Base-by-base conservation (phyloP, 2,329 filamentous ascomycete species). In the Pezicula radicicola region DNA sequence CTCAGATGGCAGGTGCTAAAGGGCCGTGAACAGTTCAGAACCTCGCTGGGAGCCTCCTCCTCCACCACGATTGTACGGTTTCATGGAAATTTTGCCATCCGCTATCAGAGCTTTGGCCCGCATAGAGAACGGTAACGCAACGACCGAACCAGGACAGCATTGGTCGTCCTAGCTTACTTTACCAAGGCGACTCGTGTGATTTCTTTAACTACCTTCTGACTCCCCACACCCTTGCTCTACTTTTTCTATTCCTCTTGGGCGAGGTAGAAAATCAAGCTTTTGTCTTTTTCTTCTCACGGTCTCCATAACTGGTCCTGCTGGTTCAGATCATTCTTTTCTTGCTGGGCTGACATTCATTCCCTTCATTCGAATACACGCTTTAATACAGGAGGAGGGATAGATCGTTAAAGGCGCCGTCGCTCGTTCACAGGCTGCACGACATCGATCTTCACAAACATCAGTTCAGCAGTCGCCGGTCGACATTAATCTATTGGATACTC, bases 281-380 rank as follows among this genome's bases (percentile, higher is more conserved):
- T 60, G 62, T 56, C 62, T 58, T 60, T 62, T 56, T 68, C 68
- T 64, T 63, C 66, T 65, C 66, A 66, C 65, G 68, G 60, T 62
- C 68, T 73, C 75, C 67, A 65, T 64, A 56, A 52, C 72, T 68
- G 66, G 66, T 68, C 69, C 80, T 83, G 80, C 81, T 84, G 79
- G 80, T 72, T 82, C 79, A 83, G 79, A 79, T 73, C 71, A 63
- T 69, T 77, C 72, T 70, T 74, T 77, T 72, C 64, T 71, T 67
- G 66, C 55, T 58, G 52, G 54, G 56, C 52, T 54, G 59, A 49
- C 69, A 66, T 69, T 68, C 70, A 63, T 58, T 64, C 61, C 60
- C 54, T 61, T 60, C 55, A 55, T 53, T 35, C 53, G 25, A 51
- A 44, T 61, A 62, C 56, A 54, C 48, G 52, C 40, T 66, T 65